Conservation (phyloP, 1,139 yeast species). For the Diutina neorugosa region DNA sequence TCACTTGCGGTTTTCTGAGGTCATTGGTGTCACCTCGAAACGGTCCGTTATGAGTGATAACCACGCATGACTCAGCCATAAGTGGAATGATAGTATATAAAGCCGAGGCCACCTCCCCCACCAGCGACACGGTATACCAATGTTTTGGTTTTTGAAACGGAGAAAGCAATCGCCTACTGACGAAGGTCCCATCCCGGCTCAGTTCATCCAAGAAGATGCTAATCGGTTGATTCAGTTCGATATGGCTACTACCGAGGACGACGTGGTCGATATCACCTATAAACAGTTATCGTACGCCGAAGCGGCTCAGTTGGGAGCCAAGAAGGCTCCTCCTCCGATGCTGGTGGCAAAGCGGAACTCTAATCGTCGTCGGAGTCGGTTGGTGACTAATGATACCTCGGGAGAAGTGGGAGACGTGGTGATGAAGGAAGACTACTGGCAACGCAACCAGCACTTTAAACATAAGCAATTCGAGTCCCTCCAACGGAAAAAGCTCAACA, state of each 20-base stretch:
- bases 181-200: background rate
- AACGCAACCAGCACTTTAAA: conserved; percentile 1
- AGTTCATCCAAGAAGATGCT: conserved; percentile 2
- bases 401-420: background rate
- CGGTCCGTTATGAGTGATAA: background rate
- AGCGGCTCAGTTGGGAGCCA: background rate
- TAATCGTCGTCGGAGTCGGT: background rate
- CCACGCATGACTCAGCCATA: conserved; percentile 1
- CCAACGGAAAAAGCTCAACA: background rate
- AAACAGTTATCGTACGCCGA: conserved; percentile 1
- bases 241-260: background rate
- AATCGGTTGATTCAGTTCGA: background rate
- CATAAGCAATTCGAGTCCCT: background rate
- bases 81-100: background rate
- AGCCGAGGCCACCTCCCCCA: background rate
- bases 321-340: background rate
- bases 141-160: conserved; percentile 1
- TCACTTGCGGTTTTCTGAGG: background rate
- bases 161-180: background rate
- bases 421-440: background rate
- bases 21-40: background rate
- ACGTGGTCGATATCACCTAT: background rate
- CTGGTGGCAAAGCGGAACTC: background rate
- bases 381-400: background rate
- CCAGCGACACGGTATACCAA: background rate